phyloP scores from a whole-genome alignment of 2,329 filamentous ascomycete species.

The Neocatenulostroma microsporum region DNA sequence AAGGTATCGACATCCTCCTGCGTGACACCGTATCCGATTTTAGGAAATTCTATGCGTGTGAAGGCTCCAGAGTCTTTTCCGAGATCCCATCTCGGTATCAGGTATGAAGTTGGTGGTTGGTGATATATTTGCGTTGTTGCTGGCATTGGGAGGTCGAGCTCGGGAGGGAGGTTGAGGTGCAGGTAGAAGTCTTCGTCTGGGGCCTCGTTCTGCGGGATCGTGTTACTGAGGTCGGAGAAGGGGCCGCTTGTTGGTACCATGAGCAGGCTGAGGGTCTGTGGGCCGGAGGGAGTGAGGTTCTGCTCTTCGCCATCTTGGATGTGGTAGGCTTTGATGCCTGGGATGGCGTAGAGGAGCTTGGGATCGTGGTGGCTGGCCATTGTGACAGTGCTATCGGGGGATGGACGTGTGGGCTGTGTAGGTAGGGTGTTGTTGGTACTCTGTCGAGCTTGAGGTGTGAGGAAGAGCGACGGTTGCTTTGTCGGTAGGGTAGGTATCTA shows the following conservation, averaged over 20 bases:
- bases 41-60: constrained; percentile 83
- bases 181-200: constrained; percentile 92
- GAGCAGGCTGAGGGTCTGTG: constrained; percentile 83
- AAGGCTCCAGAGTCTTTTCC: constrained; percentile 84
- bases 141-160: constrained; percentile 86
- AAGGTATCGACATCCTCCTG: constrained; percentile 95
- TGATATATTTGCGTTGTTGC: constrained; percentile 97
- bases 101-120: constrained; percentile 82
- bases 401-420: not conserved
- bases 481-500: not conserved
- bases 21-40: constrained; percentile 61
- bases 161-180: constrained; percentile 86
- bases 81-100: constrained; percentile 92
- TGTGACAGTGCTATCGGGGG: too few relatives aligned
- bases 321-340: constrained; percentile 85
- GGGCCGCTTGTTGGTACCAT: constrained; percentile 86
- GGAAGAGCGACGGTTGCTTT: too few relatives aligned
- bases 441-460: too few relatives aligned
- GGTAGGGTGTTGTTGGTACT: too few relatives aligned
- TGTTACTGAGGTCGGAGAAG: constrained; percentile 49
- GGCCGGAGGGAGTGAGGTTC: constrained; percentile 72
- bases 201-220: constrained; percentile 48
- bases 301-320: constrained; percentile 80
- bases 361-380: constrained; percentile 49
- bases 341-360: constrained; percentile 53